Evolutionary conservation across 2,329 filamentous ascomycete genomes (phyloP).

Genomic region (Amauroascus niger): DNA sequence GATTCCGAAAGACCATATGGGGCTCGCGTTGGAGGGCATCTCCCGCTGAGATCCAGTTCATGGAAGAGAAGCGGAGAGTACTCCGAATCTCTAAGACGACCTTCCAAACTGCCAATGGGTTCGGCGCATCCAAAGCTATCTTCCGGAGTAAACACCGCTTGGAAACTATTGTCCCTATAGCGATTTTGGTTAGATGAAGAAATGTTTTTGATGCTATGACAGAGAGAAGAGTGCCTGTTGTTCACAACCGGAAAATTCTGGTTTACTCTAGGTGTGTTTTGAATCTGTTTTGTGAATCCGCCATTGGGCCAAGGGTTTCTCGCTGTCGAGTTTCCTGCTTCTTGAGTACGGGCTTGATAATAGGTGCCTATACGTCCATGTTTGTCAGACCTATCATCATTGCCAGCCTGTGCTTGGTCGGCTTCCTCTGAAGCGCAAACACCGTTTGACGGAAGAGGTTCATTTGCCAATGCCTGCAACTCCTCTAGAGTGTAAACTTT

Average conservation of each 20-base stretch:
- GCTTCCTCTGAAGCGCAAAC: not conserved
- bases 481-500: constrained; percentile 12
- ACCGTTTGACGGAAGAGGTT: not conserved
- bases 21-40: not conserved
- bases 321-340: too few species aligned
- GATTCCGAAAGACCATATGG: not conserved
- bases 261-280: too few species aligned
- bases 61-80: not conserved
- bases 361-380: not conserved
- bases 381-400: not conserved
- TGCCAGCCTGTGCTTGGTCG: not conserved
- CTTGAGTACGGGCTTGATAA: not conserved
- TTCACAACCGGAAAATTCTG: not conserved
- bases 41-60: not conserved
- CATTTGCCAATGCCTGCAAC: constrained; percentile 2
- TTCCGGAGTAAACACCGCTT: not conserved
- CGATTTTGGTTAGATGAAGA: not conserved
- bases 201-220: not conserved
- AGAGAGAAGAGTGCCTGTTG: not conserved
- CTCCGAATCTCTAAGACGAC: not conserved
- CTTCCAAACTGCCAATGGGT: not conserved
- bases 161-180: not conserved
- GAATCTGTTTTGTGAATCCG: not conserved
- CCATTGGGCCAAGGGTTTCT: not conserved
- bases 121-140: not conserved